phyloP scores from a whole-genome alignment of 2,329 filamentous ascomycete species.

The Neoscytalidium dimidiatum region DNA sequence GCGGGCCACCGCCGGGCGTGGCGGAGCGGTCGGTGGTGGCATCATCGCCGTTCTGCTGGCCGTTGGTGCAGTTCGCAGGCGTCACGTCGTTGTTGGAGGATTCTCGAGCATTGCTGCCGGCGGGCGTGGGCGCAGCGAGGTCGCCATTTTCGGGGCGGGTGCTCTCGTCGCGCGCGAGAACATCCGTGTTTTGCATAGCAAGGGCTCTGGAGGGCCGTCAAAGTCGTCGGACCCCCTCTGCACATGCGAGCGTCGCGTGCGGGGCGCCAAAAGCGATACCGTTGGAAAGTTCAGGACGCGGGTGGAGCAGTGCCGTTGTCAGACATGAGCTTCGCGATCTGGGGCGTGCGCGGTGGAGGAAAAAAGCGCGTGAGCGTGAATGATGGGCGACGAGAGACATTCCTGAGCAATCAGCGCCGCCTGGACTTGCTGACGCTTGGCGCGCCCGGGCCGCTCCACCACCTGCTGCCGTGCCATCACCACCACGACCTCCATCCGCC shows the following conservation, averaged over 20 bases:
- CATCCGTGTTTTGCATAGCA: conserved; percentile 21
- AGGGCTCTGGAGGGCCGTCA: conserved; percentile 19
- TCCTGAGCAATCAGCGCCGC: conserved; percentile 3
- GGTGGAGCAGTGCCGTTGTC: conserved; percentile 31
- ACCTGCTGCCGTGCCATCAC: background rate
- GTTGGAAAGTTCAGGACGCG: conserved; percentile 25
- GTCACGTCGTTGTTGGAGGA: background rate
- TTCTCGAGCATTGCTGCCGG: background rate
- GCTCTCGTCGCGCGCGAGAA: conserved; percentile 31
- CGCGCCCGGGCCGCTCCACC: conserved; percentile 13
- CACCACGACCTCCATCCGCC: conserved; percentile 1
- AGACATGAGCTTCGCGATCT: conserved; percentile 31
- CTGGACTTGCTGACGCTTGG: background rate
- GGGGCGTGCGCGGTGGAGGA: conserved; percentile 30
- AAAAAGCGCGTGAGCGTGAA: conserved; percentile 19
- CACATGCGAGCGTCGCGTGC: conserved; percentile 19
- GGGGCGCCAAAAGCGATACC: conserved; percentile 24
- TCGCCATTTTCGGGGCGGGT: conserved; percentile 29
- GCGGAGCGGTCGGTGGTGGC: background rate
- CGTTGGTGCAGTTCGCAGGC: background rate
- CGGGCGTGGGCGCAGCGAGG: conserved; percentile 1
- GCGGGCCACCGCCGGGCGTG: conserved; percentile 27
- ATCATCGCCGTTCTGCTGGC: conserved; percentile 4
- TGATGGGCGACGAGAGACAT: conserved; percentile 7
- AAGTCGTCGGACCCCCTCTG: conserved; percentile 29